Percentiles rank a stretch among this genome's conserved stretches.
Conservation (phyloP, 2,329 filamentous ascomycete species). For the Pseudogymnoascus pannorum region DNA sequence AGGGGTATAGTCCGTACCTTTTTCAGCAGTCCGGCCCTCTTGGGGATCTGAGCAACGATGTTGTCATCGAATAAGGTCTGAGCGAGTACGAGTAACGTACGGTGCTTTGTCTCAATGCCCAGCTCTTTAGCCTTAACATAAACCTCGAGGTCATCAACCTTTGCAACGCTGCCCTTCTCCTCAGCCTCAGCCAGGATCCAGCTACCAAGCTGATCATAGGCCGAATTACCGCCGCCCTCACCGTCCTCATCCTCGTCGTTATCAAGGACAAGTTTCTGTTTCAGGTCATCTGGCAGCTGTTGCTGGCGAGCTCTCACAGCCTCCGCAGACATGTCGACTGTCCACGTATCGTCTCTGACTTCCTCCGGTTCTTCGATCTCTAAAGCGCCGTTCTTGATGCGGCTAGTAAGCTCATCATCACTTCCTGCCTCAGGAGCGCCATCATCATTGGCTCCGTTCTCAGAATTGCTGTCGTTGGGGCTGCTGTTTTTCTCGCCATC, state of each 20-base stretch:
- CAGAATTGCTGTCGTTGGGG: slow-evolving; percentile 57
- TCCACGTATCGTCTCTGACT: slow-evolving; percentile 85
- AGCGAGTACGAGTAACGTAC: slow-evolving; percentile 82
- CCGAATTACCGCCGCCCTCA: slow-evolving; percentile 64
- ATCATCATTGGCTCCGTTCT: slow-evolving; percentile 45
- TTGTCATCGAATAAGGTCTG: slow-evolving; percentile 91
- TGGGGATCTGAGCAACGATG: slow-evolving; percentile 78
- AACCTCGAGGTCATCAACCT: slow-evolving; percentile 82
- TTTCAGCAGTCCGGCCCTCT: slow-evolving; percentile 80
- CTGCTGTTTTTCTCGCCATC: slow-evolving; percentile 48
- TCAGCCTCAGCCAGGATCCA: slow-evolving; percentile 77
- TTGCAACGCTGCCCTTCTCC: slow-evolving; percentile 64
- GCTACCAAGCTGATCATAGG: slow-evolving; percentile 85
- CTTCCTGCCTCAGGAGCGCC: slow-evolving; percentile 63
- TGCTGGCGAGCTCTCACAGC: slow-evolving; percentile 92
- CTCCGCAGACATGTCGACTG: slow-evolving; percentile 91
- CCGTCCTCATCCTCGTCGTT: slow-evolving; percentile 76
- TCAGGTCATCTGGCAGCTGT: slow-evolving; percentile 88
- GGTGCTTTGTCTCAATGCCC: slow-evolving; percentile 90
- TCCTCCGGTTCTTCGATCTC: slow-evolving; percentile 62
- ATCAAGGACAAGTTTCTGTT: slow-evolving; percentile 77
- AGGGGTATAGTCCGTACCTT: slow-evolving; percentile 47
- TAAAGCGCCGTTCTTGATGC: slow-evolving; percentile 59
- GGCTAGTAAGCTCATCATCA: slow-evolving; percentile 85
- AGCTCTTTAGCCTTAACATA: slow-evolving; percentile 96